Evolutionary conservation across 1,139 yeast species (phyloP), one percentile per base, ranked within the genome.

Genomic region (Candida sp.): DNA sequence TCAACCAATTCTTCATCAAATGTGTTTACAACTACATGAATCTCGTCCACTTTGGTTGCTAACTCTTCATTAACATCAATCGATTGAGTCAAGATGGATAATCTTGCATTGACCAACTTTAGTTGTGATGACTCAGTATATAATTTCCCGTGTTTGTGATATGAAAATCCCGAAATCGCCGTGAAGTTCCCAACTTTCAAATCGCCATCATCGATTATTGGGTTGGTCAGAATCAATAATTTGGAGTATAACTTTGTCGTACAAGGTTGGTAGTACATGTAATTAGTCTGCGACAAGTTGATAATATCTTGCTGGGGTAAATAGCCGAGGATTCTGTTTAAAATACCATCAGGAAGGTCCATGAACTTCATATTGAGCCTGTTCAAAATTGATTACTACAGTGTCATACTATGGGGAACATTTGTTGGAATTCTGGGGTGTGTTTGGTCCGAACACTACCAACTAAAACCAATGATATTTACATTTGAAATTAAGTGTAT

Each of bases 201-300:
- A 47, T 65, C 68, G 29, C 36, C 44, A 23, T 44, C 54, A 37
- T 48, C 42, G 22, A 62, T 51, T 12, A 61, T 57, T 4, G 67
- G 64, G 35, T 52, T 55, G 12, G 43, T 44, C 44, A 59, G 64
- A 4, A 72, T 52, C 15, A 55, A 46, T 23, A 72, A 54, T 22
- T 55, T 54, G n/a, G 52, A 46, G 51, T 72, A 72, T 33, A 73
- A 53, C 40, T 61, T 57, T 29, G 47, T 43, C 39, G 61, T 46
- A 43, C 73, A 68, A 30, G 75, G 74, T 35, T 56, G 52, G 48
- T 73, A 72, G 49, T 66, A 66, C 36, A 54, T 52, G 51, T 50
- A 71, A 51, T 67, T 70, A 22, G 77, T 69, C 21, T 55, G 53
- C 1, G 75, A 62, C n/a, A 73, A 57, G 41, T 64, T 67, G 33